These are phyloP conservation scores for Angomonas ambiguus DNA, from an alignment of 208 protist species.

Conservation along the genomic window DNA sequence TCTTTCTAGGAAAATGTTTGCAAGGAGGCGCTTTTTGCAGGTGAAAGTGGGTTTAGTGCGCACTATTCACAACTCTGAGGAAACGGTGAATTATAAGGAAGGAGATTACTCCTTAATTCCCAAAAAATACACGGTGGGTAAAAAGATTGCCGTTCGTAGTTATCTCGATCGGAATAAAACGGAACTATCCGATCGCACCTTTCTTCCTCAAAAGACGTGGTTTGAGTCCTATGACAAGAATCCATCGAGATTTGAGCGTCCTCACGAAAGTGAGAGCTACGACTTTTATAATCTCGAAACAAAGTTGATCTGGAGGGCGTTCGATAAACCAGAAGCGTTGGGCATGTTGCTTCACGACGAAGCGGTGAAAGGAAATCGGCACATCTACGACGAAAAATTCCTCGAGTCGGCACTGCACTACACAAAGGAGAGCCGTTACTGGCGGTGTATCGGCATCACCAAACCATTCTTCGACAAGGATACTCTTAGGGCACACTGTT, in stretches of 20 bases:
- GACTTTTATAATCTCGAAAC: conserved; percentile 84
- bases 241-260: conserved; percentile 30
- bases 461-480: conserved; percentile 85
- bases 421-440: conserved; percentile 80
- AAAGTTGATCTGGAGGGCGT: conserved; percentile 86
- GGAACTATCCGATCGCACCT: conserved; percentile 86
- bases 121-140: conserved; percentile 65
- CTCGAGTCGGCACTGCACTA: conserved; percentile 79
- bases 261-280: conserved; percentile 55
- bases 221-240: conserved; percentile 60
- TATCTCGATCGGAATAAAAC: conserved; percentile 86
- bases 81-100: conserved; percentile 36
- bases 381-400: conserved; percentile 65
- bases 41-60: background rate
- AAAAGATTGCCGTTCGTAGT: conserved; percentile 75
- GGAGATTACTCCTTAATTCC: conserved; percentile 62
- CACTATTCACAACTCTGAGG: background rate
- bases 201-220: conserved; percentile 83
- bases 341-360: conserved; percentile 86
- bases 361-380: conserved; percentile 63
- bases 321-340: conserved; percentile 84
- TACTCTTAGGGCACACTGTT: conserved; percentile 84
- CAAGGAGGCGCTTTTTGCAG: background rate
- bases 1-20: background rate
- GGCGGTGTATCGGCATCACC: conserved; percentile 88